phyloP scores from a whole-genome alignment of 768 basidiomycete genomes.

The Tulasnella calospora region DNA sequence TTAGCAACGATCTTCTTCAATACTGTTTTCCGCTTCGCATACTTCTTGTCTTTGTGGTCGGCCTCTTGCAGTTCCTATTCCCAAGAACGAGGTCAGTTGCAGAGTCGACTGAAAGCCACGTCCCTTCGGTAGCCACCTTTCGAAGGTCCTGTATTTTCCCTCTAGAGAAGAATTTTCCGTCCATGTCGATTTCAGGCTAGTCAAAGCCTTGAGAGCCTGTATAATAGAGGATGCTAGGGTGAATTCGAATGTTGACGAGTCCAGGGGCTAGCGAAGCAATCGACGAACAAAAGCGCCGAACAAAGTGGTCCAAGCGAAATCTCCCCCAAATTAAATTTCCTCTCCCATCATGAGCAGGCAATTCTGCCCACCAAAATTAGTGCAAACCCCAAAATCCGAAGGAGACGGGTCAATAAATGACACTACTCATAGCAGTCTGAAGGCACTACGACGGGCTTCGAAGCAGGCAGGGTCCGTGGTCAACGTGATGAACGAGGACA shows the following conservation, averaged over 20 bases:
- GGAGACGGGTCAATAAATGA: slow-evolving; percentile 33
- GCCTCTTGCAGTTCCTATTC: slow-evolving; percentile 90
- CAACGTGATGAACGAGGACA: slow-evolving; percentile 46
- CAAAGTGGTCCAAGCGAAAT: slow-evolving; percentile 47
- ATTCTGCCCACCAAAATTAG: slow-evolving; percentile 12
- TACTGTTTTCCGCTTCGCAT: slow-evolving; percentile 83
- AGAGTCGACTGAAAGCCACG: background rate
- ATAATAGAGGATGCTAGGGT: background rate
- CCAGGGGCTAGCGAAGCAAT: background rate
- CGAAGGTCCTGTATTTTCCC: slow-evolving; percentile 79
- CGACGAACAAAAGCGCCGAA: slow-evolving; percentile 28
- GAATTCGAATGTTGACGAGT: slow-evolving; percentile 13
- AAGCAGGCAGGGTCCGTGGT: slow-evolving; percentile 2
- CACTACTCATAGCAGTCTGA: slow-evolving; percentile 34
- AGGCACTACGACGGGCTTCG: slow-evolving; percentile 32
- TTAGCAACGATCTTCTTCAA: slow-evolving; percentile 98
- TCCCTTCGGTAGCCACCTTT: slow-evolving; percentile 18
- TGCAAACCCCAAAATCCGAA: background rate
- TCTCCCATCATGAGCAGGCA: slow-evolving; percentile 32
- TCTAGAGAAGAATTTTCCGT: slow-evolving; percentile 87
- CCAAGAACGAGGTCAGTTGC: slow-evolving; percentile 44
- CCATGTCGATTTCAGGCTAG: slow-evolving; percentile 32
- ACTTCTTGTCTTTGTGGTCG: slow-evolving; percentile 96
- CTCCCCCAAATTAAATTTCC: slow-evolving; percentile 26
- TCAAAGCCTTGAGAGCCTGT: background rate